These are phyloP conservation scores for Penicillium steckii DNA, from an alignment of 495 filamentous ascomycete species.

Conservation along the genomic window DNA sequence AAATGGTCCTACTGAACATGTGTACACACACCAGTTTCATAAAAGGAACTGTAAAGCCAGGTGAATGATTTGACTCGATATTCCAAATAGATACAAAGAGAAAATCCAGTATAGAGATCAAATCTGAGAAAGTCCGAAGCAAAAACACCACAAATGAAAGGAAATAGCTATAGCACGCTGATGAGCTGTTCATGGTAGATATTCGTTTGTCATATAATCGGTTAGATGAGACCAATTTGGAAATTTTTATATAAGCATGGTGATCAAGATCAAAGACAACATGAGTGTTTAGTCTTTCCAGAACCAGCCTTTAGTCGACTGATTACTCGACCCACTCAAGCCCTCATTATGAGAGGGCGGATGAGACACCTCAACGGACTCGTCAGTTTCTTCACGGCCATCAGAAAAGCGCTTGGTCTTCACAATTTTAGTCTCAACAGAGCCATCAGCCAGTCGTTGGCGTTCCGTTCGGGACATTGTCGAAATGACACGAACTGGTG, in stretches of 20 bases:
- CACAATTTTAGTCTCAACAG: constrained; percentile 57
- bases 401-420: constrained; percentile 62
- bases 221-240: neutral
- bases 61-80: no score
- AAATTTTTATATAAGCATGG: constrained; percentile 4
- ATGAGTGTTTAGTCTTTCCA: constrained; percentile 34
- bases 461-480: constrained; percentile 58
- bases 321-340: constrained; percentile 6
- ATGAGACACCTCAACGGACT: constrained; percentile 37
- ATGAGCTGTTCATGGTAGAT: constrained; percentile 5
- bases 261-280: neutral
- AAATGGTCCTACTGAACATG: no score
- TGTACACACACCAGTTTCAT: no score
- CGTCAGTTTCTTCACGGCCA: constrained; percentile 59
- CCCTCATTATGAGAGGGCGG: constrained; percentile 7
- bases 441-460: constrained; percentile 56
- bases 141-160: neutral
- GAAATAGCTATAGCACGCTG: constrained; percentile 8
- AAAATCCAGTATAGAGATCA: constrained; percentile 7
- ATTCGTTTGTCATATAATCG: constrained; percentile 9
- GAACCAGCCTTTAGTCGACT: constrained; percentile 40
- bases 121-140: neutral
- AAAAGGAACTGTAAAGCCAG: no score
- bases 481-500: constrained; percentile 46
- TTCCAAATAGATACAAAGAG: neutral